Evolutionary conservation across 345 rosid species (phyloP).

Genomic region (Isatis tinctoria): DNA sequence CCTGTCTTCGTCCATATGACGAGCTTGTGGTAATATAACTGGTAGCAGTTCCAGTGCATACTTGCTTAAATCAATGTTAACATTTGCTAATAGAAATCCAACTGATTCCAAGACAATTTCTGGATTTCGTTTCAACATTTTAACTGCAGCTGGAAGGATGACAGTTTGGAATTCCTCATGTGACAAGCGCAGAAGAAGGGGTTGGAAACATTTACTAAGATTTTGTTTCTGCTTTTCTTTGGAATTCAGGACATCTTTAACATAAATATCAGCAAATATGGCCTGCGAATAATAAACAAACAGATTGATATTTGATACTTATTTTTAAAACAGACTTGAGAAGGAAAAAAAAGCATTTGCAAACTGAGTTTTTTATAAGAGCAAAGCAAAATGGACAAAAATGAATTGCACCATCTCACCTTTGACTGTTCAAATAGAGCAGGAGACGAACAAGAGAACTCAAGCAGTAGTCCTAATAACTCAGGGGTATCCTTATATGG

Average conservation of each 20-base stretch:
- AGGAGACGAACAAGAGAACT: slow-evolving; percentile 50
- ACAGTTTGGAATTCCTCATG: slow-evolving; percentile 76
- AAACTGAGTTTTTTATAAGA: neutral
- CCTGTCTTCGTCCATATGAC: slow-evolving; percentile 85
- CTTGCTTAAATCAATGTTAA: slow-evolving; percentile 85
- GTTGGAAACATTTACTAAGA: slow-evolving; percentile 61
- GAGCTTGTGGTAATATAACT: slow-evolving; percentile 72
- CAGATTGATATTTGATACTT: neutral
- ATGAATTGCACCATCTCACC: slow-evolving; percentile 44
- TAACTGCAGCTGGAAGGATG: slow-evolving; percentile 75
- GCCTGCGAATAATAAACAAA: slow-evolving; percentile 25
- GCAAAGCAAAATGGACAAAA: neutral
- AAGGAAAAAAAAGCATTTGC: neutral
- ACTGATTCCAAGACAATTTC: slow-evolving; percentile 86
- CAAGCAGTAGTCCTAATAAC: slow-evolving; percentile 59
- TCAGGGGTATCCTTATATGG: slow-evolving; percentile 73
- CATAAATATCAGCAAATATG: slow-evolving; percentile 70
- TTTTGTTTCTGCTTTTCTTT: slow-evolving; percentile 61
- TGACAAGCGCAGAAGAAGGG: slow-evolving; percentile 54
- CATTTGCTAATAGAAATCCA: slow-evolving; percentile 56
- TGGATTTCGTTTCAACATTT: slow-evolving; percentile 97
- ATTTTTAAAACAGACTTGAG: neutral
- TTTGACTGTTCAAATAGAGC: slow-evolving; percentile 57
- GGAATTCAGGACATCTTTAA: slow-evolving; percentile 73
- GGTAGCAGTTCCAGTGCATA: slow-evolving; percentile 75